Evolutionary conservation across 164 flowering plant genomes (phyloP), one percentile per base, ranked within the genome.

Genomic region (Liquidambar formosana): DNA sequence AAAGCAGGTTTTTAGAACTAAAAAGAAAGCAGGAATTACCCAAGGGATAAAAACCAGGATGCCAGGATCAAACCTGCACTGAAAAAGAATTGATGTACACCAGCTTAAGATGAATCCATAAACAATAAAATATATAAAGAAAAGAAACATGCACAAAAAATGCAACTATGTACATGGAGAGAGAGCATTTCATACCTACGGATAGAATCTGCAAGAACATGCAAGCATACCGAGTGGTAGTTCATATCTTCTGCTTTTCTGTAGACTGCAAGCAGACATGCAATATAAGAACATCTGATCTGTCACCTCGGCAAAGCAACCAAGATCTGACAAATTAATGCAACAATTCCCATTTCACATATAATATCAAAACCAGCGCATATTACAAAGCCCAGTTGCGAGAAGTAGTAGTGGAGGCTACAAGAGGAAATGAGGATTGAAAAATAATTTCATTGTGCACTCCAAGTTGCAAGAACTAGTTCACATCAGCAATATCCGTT

Each of bases 31-130:
- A 44, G 65, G 22, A 66, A 25, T 77, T 89, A 95, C 99, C 99
- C 97, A 23, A 95, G 86, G 66, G 93, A 69, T 67, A 95, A 74
- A 74, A 93, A 72, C 93, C 97, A 93, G 63, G 99, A 95, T 66
- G 97, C 99, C 74, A 95, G 76, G 72, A 95, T 88, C 79, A 93
- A 79, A 70, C 99, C 99, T 84, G 99, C 98, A 89, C 99, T 93
- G 99, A 75, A 71, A 76, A 73, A 69, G 66, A 69, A 76, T 48
- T 61, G 51, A 69, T 1, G 68, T 8, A 65, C 13, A 66, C 56
- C 68, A 68, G 68, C 57, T 75, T 78, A 75, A 66, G 73, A 71
- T 61, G 64, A 46, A 64, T 61, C 8, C 16, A 63, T 5, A 18
- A 61, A 41, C 52, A 44, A 66, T 26, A 65, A 46, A 68, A 13